Evolutionary conservation across 345 rosid genomes (phyloP), one percentile per base, ranked within the genome.

Genomic region (Psidium friedrichsthalianum): DNA sequence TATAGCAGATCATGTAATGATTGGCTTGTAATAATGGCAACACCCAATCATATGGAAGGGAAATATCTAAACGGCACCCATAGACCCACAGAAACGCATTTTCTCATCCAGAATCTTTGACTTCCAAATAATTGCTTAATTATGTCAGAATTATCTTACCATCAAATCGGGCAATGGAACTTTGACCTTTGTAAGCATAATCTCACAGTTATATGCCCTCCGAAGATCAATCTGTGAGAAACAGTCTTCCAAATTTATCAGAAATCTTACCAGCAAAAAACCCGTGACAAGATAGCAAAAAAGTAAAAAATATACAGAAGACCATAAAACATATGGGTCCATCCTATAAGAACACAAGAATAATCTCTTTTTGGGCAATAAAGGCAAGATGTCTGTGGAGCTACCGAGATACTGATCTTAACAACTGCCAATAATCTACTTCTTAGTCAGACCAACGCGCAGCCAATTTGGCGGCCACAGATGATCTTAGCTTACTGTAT

Each of bases 181-280:
- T 90, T 95, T 97, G 89, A 97, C 99, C 91, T 97, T 95, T 85
- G 99, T 94, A 91, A 97, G 98, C 99, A 97, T 97, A 84, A 97
- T 97, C 90, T 97, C 99, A 74, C 98, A 94, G 87, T 97, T 97
- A 88, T 97, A 95, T 81, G 99, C 98, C 84, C 98, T 94, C 85
- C 98, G 92, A 87, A 93, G 99, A 18, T 97, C 99, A 92, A 95
- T 91, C 99, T 97, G 91, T 36, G 78, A 36, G 13, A 69, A 36
- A 69, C 25, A 69, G 78, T 69, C 78, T 69, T 69, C 78, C 36
- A 69, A 69, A 47, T 69, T 36, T 44, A 32, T 69, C 78, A 69
- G 78, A 69, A 69, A 36, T 69, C 78, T 69, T 69, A 36, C 78
- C 78, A 69, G 78, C 78, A 69, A 69, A 69, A 18, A 36, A 69